Evolutionary conservation across 768 basidiomycete genomes (phyloP).

Genomic region (Xerocomellus chrysenteron): DNA sequence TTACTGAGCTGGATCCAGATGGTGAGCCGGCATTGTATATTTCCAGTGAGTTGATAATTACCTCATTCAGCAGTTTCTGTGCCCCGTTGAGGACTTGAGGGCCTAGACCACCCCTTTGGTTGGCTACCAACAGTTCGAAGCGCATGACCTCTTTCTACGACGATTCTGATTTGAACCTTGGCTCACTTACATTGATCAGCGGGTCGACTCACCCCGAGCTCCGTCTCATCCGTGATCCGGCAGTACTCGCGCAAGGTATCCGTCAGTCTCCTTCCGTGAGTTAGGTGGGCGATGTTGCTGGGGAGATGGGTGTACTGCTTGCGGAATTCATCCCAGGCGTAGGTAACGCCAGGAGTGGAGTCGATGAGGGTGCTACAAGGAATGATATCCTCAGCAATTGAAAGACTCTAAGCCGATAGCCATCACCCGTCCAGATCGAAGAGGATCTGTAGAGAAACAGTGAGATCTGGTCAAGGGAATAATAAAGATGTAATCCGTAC

Average conservation of each 20-base stretch:
- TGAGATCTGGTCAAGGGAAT: not conserved
- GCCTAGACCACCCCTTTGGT: conserved; percentile 41
- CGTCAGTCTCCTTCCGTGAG: conserved; percentile 73
- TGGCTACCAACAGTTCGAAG: conserved; percentile 75
- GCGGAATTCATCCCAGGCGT: conserved; percentile 73
- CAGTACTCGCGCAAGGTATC: conserved; percentile 77
- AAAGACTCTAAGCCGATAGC: not conserved
- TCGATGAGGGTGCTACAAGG: conserved; percentile 65
- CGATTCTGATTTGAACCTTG: not conserved
- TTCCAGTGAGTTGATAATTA: conserved; percentile 22
- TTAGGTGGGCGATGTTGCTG: conserved; percentile 52
- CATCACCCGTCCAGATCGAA: conserved; percentile 72
- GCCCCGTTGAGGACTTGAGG: conserved; percentile 70
- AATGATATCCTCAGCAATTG: conserved; percentile 4
- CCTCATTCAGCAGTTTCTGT: conserved; percentile 51
- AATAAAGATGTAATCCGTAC: conserved; percentile 34
- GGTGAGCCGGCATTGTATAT: not conserved
- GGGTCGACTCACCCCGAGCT: conserved; percentile 48
- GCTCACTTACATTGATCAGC: not conserved
- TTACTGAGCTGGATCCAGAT: conserved; percentile 18
- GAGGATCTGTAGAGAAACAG: conserved; percentile 45
- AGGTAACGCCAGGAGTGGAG: conserved; percentile 80
- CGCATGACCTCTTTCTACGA: conserved; percentile 64
- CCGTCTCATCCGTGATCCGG: conserved; percentile 53
- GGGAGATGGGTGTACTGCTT: conserved; percentile 55